These are phyloP conservation scores for Metschnikowia cerradonensis DNA, from an alignment of 805 yeast species.

Conservation along the genomic window DNA sequence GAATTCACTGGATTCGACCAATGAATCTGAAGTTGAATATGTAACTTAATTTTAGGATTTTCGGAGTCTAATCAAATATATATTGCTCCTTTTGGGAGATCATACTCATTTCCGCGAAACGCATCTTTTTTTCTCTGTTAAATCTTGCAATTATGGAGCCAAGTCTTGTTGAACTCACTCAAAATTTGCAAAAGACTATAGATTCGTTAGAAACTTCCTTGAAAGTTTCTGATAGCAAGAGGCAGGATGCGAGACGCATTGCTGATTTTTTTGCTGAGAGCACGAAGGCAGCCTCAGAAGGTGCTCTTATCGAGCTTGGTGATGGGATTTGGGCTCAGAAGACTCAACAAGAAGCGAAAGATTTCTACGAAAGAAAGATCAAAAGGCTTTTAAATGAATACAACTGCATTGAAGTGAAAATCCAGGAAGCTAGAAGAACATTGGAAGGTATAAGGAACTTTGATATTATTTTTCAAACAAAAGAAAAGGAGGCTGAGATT, in stretches of 20 bases:
- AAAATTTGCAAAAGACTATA: neutral
- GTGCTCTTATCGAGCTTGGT: conserved; percentile 7
- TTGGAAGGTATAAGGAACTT: neutral
- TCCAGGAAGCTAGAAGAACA: conserved; percentile 16
- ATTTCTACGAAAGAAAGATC: conserved; percentile 25
- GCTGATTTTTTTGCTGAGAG: neutral
- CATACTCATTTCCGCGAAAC: neutral
- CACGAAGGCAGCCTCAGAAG: neutral
- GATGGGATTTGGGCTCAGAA: conserved; percentile 6
- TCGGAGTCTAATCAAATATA: neutral
- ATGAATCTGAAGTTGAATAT: neutral
- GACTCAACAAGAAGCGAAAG: conserved; percentile 23
- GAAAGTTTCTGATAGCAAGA: neutral
- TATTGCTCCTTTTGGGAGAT: neutral
- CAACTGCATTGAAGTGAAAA: conserved; percentile 34
- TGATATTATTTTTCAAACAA: neutral
- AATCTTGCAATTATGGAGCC: conserved; percentile 1
- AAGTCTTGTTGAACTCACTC: neutral
- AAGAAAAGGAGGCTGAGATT: conserved; percentile 2
- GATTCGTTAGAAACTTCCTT: neutral
- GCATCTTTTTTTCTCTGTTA: neutral
- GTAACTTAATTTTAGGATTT: neutral
- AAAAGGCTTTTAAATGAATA: conserved; percentile 34
- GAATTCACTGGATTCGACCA: neutral
- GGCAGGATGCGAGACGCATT: neutral